Percentiles rank a stretch among this genome's conserved stretches.
phyloP scores from a whole-genome alignment of 2,329 filamentous ascomycete species.

The Neurospora crassa region DNA sequence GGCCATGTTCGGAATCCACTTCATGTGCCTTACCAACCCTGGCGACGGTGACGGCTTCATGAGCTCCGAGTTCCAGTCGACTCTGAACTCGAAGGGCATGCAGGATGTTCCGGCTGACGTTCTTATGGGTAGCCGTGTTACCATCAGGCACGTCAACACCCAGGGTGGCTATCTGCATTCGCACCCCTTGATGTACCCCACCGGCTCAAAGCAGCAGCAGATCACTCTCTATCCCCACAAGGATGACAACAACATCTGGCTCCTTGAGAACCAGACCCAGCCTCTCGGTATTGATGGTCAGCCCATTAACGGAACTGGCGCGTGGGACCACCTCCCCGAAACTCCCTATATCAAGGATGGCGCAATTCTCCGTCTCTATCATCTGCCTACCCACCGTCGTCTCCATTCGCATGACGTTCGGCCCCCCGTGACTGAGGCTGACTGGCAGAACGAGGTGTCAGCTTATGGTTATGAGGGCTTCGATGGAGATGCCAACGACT shows the following conservation, averaged over 20 bases:
- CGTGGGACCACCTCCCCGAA: slow-evolving; percentile 69
- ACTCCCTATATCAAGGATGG: slow-evolving; percentile 67
- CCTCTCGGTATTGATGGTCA: slow-evolving; percentile 68
- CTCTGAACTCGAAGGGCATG: slow-evolving; percentile 94
- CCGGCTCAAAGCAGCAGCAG: slow-evolving; percentile 96
- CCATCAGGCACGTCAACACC: slow-evolving; percentile 88
- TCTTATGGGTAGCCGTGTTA: slow-evolving; percentile 76
- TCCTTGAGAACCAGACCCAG: slow-evolving; percentile 93
- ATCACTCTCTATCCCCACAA: slow-evolving; percentile 98
- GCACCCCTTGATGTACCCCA: slow-evolving; percentile 94
- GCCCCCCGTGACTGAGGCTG: slow-evolving; percentile 72
- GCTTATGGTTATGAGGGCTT: slow-evolving; percentile 98
- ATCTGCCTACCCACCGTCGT: slow-evolving; percentile 72
- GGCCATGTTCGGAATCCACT: slow-evolving; percentile 96
- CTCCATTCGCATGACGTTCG: slow-evolving; percentile 95
- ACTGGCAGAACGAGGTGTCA: slow-evolving; percentile 94
- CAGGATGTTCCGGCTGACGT: slow-evolving; percentile 89
- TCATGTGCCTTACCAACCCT: slow-evolving; percentile 83
- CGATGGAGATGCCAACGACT: slow-evolving; percentile 90
- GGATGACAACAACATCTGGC: slow-evolving; percentile 94
- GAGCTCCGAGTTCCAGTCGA: slow-evolving; percentile 98
- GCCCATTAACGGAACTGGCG: slow-evolving; percentile 67
- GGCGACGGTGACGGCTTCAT: slow-evolving; percentile 98
- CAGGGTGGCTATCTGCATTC: slow-evolving; percentile 97
- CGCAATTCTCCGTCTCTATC: slow-evolving; percentile 72